phyloP scores from a whole-genome alignment of 2,329 filamentous ascomycete genomes.

The Aschersonia sp. region DNA sequence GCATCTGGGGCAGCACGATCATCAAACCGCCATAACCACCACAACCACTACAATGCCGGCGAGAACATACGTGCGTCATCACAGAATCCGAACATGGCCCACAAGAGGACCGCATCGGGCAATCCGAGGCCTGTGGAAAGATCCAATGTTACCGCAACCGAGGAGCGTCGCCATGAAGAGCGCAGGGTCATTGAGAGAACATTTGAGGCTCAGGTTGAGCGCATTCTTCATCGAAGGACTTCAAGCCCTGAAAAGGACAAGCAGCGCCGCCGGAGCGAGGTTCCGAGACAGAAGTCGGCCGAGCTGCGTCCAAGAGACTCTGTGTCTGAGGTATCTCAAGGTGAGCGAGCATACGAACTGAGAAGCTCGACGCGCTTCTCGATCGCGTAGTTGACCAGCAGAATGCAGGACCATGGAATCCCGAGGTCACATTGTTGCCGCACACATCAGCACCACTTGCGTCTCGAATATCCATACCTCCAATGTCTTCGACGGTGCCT shows the following conservation, averaged over 20 bases:
- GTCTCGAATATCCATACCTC: slow-evolving; percentile 46
- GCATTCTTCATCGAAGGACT: slow-evolving; percentile 40
- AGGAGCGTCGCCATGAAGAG: slow-evolving; percentile 31
- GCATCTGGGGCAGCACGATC: slow-evolving; percentile 25
- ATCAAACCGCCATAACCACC: slow-evolving; percentile 29
- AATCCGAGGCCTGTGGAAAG: slow-evolving; percentile 35
- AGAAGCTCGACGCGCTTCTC: background rate
- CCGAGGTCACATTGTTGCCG: slow-evolving; percentile 59
- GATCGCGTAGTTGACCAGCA: background rate
- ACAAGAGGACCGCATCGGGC: slow-evolving; percentile 44
- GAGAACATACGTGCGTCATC: slow-evolving; percentile 21
- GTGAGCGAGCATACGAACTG: slow-evolving; percentile 18
- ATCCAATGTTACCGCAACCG: slow-evolving; percentile 16
- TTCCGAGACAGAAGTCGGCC: slow-evolving; percentile 24
- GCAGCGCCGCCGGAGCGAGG: slow-evolving; percentile 29
- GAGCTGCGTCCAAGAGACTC: slow-evolving; percentile 30
- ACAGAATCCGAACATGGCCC: slow-evolving; percentile 25
- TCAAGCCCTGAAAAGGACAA: slow-evolving; percentile 42
- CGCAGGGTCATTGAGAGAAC: slow-evolving; percentile 39
- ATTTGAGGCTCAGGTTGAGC: slow-evolving; percentile 48
- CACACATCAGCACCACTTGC: slow-evolving; percentile 61
- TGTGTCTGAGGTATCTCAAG: slow-evolving; percentile 32
- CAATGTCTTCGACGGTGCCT: slow-evolving; percentile 62
- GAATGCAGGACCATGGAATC: slow-evolving; percentile 51
- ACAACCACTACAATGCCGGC: slow-evolving; percentile 12